A percentile compares a stretch with the other conserved stretches of the same genome.
These are phyloP conservation scores for Fraxinus platypoda DNA, from an alignment of 305 asterid species.

Conservation along the genomic window DNA sequence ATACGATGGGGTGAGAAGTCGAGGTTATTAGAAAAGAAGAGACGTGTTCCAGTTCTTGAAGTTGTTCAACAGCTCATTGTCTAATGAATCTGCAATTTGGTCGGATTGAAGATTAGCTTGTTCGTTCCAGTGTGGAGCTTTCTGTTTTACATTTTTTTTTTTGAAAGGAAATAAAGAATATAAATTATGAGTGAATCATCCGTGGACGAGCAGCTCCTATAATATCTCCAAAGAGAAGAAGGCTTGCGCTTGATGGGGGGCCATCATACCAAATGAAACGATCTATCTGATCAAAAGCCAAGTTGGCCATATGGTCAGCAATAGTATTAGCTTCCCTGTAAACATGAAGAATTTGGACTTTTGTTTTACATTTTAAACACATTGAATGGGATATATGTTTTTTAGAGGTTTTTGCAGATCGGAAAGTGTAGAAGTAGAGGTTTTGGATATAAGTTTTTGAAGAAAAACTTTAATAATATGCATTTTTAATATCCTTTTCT, in stretches of 20 bases:
- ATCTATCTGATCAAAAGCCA: too few relatives aligned
- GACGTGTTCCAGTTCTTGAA: conserved; percentile 7
- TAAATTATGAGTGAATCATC: too few relatives aligned
- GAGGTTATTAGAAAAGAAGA: conserved; percentile 16
- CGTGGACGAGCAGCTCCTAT: too few relatives aligned
- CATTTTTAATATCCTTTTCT: not conserved
- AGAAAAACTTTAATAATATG: not conserved
- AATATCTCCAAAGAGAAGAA: too few relatives aligned
- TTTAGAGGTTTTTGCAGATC: not conserved
- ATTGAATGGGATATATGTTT: not conserved
- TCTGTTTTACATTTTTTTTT: too few relatives aligned
- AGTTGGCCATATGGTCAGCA: too few relatives aligned
- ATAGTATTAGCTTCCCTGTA: too few relatives aligned
- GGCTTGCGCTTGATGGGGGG: too few relatives aligned
- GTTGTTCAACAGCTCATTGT: conserved; percentile 73
- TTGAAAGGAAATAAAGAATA: too few relatives aligned
- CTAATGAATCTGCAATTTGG: not conserved
- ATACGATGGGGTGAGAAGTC: conserved; percentile 8
- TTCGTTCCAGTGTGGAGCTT: not conserved
- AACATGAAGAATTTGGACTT: too few relatives aligned
- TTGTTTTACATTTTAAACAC: too few relatives aligned
- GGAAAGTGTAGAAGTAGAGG: not conserved
- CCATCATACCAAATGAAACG: too few relatives aligned
- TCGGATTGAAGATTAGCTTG: not conserved
- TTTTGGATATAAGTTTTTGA: not conserved